These are phyloP conservation scores for Agastache rugosa DNA, from an alignment of 257 asterid species.

Conservation along the genomic window DNA sequence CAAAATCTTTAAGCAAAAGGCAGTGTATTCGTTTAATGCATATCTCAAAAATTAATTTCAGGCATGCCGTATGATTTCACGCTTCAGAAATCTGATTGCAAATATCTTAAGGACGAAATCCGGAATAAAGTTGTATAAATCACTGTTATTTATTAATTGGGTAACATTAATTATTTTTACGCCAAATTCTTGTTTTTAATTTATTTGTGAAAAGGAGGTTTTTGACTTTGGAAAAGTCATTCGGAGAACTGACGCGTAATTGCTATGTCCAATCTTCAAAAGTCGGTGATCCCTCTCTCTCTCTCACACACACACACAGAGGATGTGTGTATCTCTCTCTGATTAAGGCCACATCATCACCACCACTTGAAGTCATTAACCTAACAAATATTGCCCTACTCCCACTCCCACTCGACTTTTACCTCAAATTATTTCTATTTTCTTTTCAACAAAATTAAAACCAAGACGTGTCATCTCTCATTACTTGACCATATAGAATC, in stretches of 20 bases:
- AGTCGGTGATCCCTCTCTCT: conserved; percentile 4
- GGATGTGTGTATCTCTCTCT: neutral
- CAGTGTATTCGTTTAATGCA: neutral
- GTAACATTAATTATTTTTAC: neutral
- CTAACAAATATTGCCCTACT: conserved; percentile 33
- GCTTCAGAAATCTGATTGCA: conserved; percentile 15
- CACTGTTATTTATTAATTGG: neutral
- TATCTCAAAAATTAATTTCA: neutral
- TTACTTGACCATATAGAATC: conserved; percentile 12
- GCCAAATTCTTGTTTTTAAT: neutral
- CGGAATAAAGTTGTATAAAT: conserved; percentile 20
- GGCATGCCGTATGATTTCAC: conserved; percentile 19
- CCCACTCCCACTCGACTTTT: conserved; percentile 46
- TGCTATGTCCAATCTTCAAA: neutral
- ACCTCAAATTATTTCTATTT: conserved; percentile 29
- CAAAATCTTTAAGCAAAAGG: neutral
- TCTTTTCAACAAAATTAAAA: conserved; percentile 20
- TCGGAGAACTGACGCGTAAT: neutral
- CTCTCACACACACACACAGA: neutral
- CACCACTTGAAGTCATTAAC: neutral
- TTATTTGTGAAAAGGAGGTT: conserved; percentile 4
- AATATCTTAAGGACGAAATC: conserved; percentile 12
- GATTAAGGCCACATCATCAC: too few relatives aligned
- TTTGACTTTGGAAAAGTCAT: conserved; percentile 33
- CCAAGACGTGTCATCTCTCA: conserved; percentile 27